Conservation (phyloP, 441 rosid genomes). For the Adansonia madagascariensis region DNA sequence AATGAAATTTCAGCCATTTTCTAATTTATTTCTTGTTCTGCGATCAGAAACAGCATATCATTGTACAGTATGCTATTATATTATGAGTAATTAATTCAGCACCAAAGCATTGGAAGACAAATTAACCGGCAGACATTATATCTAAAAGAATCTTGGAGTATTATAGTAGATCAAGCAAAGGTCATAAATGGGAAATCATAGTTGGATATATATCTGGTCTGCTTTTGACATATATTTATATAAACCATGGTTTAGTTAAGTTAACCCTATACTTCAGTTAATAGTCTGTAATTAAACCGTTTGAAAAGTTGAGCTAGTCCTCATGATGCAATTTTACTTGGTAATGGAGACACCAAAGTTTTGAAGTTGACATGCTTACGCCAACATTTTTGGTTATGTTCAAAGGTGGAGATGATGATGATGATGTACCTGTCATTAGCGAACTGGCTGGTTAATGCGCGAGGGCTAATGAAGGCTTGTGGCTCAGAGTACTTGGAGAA, state of each 20-base stretch:
- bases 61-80: constrained; percentile 4
- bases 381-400: constrained; percentile 36
- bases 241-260: constrained; percentile 28
- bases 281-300: background rate
- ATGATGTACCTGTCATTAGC: constrained; percentile 26
- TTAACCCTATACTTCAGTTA: background rate
- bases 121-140: constrained; percentile 23
- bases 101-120: constrained; percentile 3
- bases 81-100: background rate
- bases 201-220: background rate
- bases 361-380: constrained; percentile 42
- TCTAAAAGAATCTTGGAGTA: constrained; percentile 7
- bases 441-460: constrained; percentile 32
- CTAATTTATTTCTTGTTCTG: background rate
- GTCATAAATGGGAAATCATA: background rate
- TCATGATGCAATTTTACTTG: constrained; percentile 31
- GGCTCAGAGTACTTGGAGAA: constrained; percentile 29
- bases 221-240: background rate
- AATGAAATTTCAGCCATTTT: background rate
- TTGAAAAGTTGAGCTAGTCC: constrained; percentile 16
- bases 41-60: constrained; percentile 6
- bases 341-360: constrained; percentile 40
- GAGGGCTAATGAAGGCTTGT: constrained; percentile 14
- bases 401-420: constrained; percentile 36
- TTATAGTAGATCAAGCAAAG: background rate